A percentile compares a stretch with the other conserved stretches of the same genome.
Evolutionary conservation across 2,329 filamentous ascomycete genomes (phyloP).

Genomic region (Fusarium sororula): DNA sequence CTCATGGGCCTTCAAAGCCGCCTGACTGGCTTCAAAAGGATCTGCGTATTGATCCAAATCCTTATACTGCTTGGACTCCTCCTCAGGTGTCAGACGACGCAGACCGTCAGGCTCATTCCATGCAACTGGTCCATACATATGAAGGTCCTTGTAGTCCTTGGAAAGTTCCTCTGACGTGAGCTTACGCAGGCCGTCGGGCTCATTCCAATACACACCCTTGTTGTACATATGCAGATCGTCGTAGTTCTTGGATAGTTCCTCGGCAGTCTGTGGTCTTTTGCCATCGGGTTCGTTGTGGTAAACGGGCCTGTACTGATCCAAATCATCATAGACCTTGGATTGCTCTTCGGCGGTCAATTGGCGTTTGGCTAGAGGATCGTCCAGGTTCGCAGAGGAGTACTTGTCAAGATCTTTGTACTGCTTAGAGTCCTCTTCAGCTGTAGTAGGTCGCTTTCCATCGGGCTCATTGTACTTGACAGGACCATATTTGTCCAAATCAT

Average conservation of each 20-base stretch:
- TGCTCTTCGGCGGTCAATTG: slow-evolving; percentile 46
- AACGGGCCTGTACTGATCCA: slow-evolving; percentile 49
- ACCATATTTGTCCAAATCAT: slow-evolving; percentile 51
- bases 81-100: slow-evolving; percentile 41
- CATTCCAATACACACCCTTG: slow-evolving; percentile 43
- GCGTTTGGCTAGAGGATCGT: slow-evolving; percentile 41
- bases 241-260: slow-evolving; percentile 50
- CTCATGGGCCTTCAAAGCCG: slow-evolving; percentile 42
- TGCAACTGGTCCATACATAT: slow-evolving; percentile 48
- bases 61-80: slow-evolving; percentile 44
- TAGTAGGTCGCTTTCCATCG: slow-evolving; percentile 30
- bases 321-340: slow-evolving; percentile 52
- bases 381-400: slow-evolving; percentile 45
- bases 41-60: slow-evolving; percentile 50
- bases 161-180: slow-evolving; percentile 47
- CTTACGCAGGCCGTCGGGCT: slow-evolving; percentile 45
- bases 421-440: slow-evolving; percentile 42
- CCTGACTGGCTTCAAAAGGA: slow-evolving; percentile 48
- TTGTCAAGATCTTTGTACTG: slow-evolving; percentile 51
- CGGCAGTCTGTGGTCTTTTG: slow-evolving; percentile 39
- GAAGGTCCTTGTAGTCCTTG: slow-evolving; percentile 53
- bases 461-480: slow-evolving; percentile 47
- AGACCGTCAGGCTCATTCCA: slow-evolving; percentile 47
- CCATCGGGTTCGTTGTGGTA: slow-evolving; percentile 50
- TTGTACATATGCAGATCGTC: slow-evolving; percentile 50